Base-by-base conservation (phyloP, 2,329 filamentous ascomycete genomes). In the Sclerotinia subarctica region DNA sequence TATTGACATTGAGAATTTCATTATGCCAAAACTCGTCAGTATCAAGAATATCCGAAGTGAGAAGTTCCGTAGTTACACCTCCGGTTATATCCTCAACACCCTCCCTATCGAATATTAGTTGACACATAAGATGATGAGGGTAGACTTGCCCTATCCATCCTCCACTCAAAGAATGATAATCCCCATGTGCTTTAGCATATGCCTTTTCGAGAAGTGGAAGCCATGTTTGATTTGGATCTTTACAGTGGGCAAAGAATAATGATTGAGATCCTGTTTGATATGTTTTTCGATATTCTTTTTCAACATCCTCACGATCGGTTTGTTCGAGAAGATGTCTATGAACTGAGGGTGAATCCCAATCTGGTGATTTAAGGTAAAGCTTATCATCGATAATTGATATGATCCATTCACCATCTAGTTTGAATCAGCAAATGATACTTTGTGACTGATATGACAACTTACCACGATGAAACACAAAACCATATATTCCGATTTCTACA, bases 341-440 rank as follows among this genome's bases (percentile, higher is more conserved):
- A 77, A 91, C 85, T 63, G 90, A 88, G 0, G 88, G 89, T 46
- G 92, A 91, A 72, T 96, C 91, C 81, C 92, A 96, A 75, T 91
- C 90, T 5, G 92, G 90, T 1, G 91, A 92, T 69, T 89, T 91
- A 24, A 96, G 85, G 77, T 92, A 96, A 3, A 97, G 83, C 79
- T 96, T 96, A 78, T 97, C 93, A 76, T 97, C 93, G 69, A 97
- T 88, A 70, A 97, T 94, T 68, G 91, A 93, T 73, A 93, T 93
- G 68, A 94, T 91, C 93, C 93, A 97, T 78, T 95, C 92, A 65
- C 93, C 93, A 75, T 96, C 93, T 73, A 35, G 32, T 52, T 54
- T 24, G 11, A 1, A 42, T 49, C 29, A 49, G 68, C 42, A 47
- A 58, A 42, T 24, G 29, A 7, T 62, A 53, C 8, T 17, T 19